Conservation (phyloP, 768 basidiomycete species). For the Lentinula lateritia region DNA sequence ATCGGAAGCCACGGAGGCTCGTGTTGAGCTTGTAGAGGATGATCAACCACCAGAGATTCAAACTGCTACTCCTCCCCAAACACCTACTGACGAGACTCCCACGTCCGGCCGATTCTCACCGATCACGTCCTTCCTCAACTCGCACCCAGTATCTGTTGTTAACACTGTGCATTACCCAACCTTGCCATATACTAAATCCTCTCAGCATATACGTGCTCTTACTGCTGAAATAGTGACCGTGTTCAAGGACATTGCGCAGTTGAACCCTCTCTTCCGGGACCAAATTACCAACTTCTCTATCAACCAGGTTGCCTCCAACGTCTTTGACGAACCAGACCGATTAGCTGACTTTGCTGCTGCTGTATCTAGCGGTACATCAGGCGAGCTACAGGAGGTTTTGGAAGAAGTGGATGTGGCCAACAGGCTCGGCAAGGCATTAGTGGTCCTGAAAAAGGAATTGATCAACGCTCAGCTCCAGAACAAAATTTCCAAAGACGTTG, state of each 20-base stretch:
- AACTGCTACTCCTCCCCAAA: constrained; percentile 43
- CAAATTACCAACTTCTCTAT: constrained; percentile 97
- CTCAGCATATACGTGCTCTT: constrained; percentile 93
- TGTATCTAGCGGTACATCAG: constrained; percentile 87
- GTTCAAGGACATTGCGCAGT: constrained; percentile 97
- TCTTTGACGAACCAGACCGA: constrained; percentile 96
- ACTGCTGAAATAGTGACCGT: constrained; percentile 95
- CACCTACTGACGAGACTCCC: constrained; percentile 11
- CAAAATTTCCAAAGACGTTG: constrained; percentile 90
- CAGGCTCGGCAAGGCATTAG: constrained; percentile 80
- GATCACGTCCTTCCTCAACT: constrained; percentile 67
- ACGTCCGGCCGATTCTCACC: constrained; percentile 2
- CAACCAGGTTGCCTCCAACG: constrained; percentile 85
- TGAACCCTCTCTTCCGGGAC: constrained; percentile 96
- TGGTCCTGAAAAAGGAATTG: constrained; percentile 95
- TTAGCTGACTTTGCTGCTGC: constrained; percentile 97
- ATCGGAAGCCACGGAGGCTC: constrained; percentile 11
- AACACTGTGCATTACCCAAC: constrained; percentile 80
- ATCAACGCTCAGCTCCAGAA: constrained; percentile 94
- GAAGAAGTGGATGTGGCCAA: constrained; percentile 85
- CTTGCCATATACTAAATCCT: constrained; percentile 73
- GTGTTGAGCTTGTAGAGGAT: constrained; percentile 35
- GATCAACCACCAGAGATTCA: constrained; percentile 28
- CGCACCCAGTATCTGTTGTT: constrained; percentile 81
- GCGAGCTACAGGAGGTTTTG: constrained; percentile 89